phyloP scores from a whole-genome alignment of 805 yeast genomes.

The Myxozyma monticola region DNA sequence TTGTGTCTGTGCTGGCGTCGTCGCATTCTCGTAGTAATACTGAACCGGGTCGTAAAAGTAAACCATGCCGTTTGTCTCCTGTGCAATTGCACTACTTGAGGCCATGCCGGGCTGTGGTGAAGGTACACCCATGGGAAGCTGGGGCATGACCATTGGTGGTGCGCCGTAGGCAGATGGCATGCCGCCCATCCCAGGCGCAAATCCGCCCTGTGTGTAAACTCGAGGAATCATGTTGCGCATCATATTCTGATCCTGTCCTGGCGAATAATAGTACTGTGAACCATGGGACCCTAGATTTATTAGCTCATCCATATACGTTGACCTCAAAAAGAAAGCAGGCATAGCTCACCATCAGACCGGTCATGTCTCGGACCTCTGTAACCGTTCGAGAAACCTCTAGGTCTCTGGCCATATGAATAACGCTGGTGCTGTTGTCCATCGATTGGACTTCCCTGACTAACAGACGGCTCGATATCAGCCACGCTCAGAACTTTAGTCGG shows the following conservation, averaged over 20 bases:
- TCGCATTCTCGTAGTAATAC: conserved; percentile 3
- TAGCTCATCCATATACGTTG: too few species aligned
- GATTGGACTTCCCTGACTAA: conserved; percentile 10
- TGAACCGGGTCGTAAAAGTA: conserved; percentile 24
- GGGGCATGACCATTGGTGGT: conserved; percentile 14
- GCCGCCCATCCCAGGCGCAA: not conserved
- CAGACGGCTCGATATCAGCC: conserved; percentile 24
- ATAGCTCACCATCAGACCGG: not conserved
- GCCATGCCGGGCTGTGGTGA: conserved; percentile 18
- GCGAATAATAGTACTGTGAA: conserved; percentile 11
- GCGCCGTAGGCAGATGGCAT: not conserved
- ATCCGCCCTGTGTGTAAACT: conserved; percentile 9
- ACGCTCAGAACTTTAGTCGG: conserved; percentile 27
- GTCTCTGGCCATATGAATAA: too few species aligned
- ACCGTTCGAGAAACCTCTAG: conserved; percentile 12
- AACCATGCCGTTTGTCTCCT: conserved; percentile 27
- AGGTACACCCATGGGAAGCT: conserved; percentile 13
- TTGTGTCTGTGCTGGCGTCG: not conserved
- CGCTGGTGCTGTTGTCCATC: too few species aligned
- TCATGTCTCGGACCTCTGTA: conserved; percentile 11
- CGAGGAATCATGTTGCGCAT: conserved; percentile 13
- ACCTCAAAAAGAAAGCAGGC: too few species aligned
- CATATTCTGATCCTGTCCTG: conserved; percentile 4
- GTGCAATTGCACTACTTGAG: conserved; percentile 3
- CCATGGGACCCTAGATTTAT: too few species aligned